A percentile compares a stretch with the other conserved stretches of the same genome.
phyloP scores from a whole-genome alignment of 768 basidiomycete genomes.

The Tulasnella sp. region DNA sequence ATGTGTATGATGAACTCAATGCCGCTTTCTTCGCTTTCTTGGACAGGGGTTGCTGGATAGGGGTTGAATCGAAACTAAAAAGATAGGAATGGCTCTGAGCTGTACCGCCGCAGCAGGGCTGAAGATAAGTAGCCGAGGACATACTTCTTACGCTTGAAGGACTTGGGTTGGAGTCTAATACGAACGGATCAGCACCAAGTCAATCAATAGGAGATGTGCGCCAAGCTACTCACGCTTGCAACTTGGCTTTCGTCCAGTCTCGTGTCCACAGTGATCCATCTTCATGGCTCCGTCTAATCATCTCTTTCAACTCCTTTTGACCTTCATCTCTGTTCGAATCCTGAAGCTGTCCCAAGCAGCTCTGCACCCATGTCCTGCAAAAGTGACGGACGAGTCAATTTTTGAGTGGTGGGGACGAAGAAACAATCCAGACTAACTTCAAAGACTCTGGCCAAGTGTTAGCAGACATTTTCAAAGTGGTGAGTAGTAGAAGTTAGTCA shows the following conservation, averaged over 20 bases:
- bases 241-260: slow-evolving; percentile 81
- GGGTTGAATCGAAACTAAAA: slow-evolving; percentile 26
- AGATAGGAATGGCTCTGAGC: slow-evolving; percentile 16
- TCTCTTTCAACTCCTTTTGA: slow-evolving; percentile 88
- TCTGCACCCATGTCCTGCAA: slow-evolving; percentile 85
- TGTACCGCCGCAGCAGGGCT: slow-evolving; percentile 23
- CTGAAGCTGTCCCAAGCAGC: slow-evolving; percentile 84
- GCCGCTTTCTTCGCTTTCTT: slow-evolving; percentile 37
- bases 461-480: slow-evolving; percentile 9
- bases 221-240: slow-evolving; percentile 50
- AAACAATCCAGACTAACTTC: slow-evolving; percentile 18
- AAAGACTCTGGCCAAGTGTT: slow-evolving; percentile 23
- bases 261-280: slow-evolving; percentile 81
- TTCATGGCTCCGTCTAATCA: slow-evolving; percentile 87
- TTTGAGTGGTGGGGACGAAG: not conserved
- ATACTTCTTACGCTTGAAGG: slow-evolving; percentile 60
- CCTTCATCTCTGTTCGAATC: slow-evolving; percentile 78
- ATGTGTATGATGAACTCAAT: not conserved
- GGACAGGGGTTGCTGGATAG: slow-evolving; percentile 43
- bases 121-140: slow-evolving; percentile 17
- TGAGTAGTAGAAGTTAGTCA: not conserved
- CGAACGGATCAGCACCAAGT: slow-evolving; percentile 43
- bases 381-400: not conserved
- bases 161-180: slow-evolving; percentile 35
- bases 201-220: slow-evolving; percentile 14